Conservation (phyloP, 2,329 filamentous ascomycete genomes). For the Fusarium pseudograminearum region DNA sequence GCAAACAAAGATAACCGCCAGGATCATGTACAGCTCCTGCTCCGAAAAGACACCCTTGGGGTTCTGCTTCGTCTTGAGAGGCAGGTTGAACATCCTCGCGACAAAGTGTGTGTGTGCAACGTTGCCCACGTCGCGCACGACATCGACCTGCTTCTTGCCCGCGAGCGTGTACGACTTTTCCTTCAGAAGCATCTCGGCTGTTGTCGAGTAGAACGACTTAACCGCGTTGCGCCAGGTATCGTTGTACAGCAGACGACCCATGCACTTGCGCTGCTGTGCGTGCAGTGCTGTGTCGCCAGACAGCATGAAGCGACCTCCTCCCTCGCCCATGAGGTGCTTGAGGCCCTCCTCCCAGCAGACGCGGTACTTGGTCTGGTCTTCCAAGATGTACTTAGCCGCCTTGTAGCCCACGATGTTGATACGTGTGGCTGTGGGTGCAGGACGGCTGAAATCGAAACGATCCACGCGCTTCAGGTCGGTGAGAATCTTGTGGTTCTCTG, state of each 20-base stretch:
- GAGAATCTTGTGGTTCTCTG: slow-evolving; percentile 78
- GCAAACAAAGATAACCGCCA: slow-evolving; percentile 73
- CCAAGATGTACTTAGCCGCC: slow-evolving; percentile 71
- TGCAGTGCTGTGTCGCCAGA: slow-evolving; percentile 63
- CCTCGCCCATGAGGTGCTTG: slow-evolving; percentile 69
- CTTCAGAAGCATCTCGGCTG: slow-evolving; percentile 70
- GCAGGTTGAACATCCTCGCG: slow-evolving; percentile 72
- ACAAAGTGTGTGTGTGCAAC: slow-evolving; percentile 74
- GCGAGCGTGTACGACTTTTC: slow-evolving; percentile 73
- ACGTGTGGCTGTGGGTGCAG: slow-evolving; percentile 61
- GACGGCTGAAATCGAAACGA: slow-evolving; percentile 77
- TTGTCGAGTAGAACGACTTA: slow-evolving; percentile 74
- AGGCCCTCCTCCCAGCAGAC: slow-evolving; percentile 74
- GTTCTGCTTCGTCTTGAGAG: slow-evolving; percentile 72
- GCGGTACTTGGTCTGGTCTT: slow-evolving; percentile 71
- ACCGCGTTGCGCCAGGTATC: slow-evolving; percentile 72
- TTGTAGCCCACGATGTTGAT: slow-evolving; percentile 71
- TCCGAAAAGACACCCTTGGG: slow-evolving; percentile 69
- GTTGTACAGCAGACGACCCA: slow-evolving; percentile 70
- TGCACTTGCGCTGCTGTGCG: slow-evolving; percentile 62
- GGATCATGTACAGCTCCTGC: slow-evolving; percentile 69
- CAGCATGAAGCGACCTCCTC: slow-evolving; percentile 68
- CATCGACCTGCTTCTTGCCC: slow-evolving; percentile 71
- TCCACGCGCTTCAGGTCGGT: slow-evolving; percentile 74
- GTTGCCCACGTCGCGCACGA: slow-evolving; percentile 78